Base-by-base conservation (phyloP, 371 early-diverging fungal species). In the Actinomortierella ambigua region DNA sequence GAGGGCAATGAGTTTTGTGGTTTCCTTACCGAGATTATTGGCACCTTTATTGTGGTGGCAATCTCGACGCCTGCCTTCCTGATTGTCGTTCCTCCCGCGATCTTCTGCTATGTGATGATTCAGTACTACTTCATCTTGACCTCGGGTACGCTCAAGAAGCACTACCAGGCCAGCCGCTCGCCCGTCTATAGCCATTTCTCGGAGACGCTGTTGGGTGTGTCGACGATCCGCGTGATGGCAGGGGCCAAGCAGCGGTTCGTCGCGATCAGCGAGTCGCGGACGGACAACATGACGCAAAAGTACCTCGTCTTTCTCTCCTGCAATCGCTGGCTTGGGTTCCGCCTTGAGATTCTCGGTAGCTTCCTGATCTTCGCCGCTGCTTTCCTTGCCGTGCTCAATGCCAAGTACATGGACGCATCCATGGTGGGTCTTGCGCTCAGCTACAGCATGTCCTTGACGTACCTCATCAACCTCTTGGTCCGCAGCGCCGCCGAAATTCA, bases 111-210 rank as follows among this genome's bases (percentile, higher is more conserved):
- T 63, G 44, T 81, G 8, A 81, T 81, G 43, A 79, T 93, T 50
- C 90, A 92, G 63, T 68, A 83, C 42, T 88, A 86, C 63, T 95
- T 90, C 63, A 75, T 93, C 50, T 69, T 79, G 26, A 86, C 89
- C 0, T 85, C 88, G 0, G 88, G 91, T 63, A 89, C 91, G 55
- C 75, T 93, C 34, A 93, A 94, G 77, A 88, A 94, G 1, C 71
- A 91, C 41, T 92, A 95, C 65, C 88, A 94, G 0, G 79, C 89
- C 2, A 87, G 93, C 7, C 83, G 90, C 49, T 91, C 93, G n/a
- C 95, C 95, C 0, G 82, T 95, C 9, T 95, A 90, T 61, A 85
- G 93, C 17, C 91, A 93, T 55, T 93, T 96, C 69, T 88, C 88
- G 61, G 94, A 93, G 63, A 86, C 89, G 8, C 54, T 88, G 17